Conservation (phyloP, 2,329 filamentous ascomycete genomes). For the Calonectria pseudoreteaudii region DNA sequence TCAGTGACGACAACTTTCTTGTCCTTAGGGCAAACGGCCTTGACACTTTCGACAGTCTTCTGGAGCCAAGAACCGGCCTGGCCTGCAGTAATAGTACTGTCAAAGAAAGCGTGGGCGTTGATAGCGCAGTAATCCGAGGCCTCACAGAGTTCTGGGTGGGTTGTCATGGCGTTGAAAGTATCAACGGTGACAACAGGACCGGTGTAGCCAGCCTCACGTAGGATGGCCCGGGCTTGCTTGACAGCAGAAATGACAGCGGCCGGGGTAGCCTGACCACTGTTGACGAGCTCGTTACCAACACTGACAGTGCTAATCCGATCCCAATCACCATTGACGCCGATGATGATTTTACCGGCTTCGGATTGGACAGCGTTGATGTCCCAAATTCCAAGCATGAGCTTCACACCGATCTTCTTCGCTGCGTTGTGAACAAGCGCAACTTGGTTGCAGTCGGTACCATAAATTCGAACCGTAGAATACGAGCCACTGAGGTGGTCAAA, state of each 20-base stretch:
- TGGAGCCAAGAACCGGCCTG: slow-evolving; percentile 76
- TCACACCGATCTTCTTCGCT: slow-evolving; percentile 72
- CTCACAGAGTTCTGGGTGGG: slow-evolving; percentile 77
- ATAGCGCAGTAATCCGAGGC: slow-evolving; percentile 82
- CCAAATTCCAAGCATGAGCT: slow-evolving; percentile 81
- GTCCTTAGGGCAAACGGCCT: slow-evolving; percentile 48
- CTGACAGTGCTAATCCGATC: slow-evolving; percentile 75
- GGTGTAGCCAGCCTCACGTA: slow-evolving; percentile 73
- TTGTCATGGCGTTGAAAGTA: slow-evolving; percentile 76
- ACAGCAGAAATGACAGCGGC: slow-evolving; percentile 69
- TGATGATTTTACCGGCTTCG: slow-evolving; percentile 72
- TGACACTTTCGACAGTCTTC: slow-evolving; percentile 62
- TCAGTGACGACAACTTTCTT: slow-evolving; percentile 82
- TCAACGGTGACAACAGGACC: slow-evolving; percentile 86
- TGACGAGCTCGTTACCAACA: slow-evolving; percentile 86
- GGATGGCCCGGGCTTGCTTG: slow-evolving; percentile 63
- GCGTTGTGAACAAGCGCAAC: slow-evolving; percentile 71
- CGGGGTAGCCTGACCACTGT: slow-evolving; percentile 67
- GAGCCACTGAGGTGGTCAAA: slow-evolving; percentile 64
- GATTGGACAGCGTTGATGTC: slow-evolving; percentile 66
- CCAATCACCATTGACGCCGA: slow-evolving; percentile 74
- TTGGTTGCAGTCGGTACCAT: slow-evolving; percentile 84
- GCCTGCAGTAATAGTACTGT: slow-evolving; percentile 68
- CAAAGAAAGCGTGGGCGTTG: slow-evolving; percentile 89
- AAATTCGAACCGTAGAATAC: slow-evolving; percentile 78